phyloP scores from a whole-genome alignment of 2,329 filamentous ascomycete species.

The Penicillium sp. region DNA sequence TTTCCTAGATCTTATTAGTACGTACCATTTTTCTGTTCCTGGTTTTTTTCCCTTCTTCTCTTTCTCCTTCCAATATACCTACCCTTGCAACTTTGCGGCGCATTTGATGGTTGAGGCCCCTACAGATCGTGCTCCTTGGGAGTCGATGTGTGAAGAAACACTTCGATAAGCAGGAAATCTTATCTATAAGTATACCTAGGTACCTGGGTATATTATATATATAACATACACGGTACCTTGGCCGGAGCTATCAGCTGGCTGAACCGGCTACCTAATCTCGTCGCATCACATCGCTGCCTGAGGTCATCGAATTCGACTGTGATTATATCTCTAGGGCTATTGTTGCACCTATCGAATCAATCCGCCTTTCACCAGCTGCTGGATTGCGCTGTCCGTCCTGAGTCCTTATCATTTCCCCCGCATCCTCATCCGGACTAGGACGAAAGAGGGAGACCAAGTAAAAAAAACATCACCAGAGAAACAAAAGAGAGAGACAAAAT shows the following conservation, averaged over 20 bases:
- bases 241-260: not conserved
- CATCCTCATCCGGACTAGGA: not conserved
- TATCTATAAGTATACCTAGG: not conserved
- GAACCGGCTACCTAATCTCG: not conserved
- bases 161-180: not conserved
- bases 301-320: not conserved
- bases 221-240: not conserved
- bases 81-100: not conserved
- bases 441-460: not conserved
- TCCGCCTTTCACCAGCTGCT: not conserved
- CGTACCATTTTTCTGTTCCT: not conserved
- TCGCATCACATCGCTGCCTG: not conserved
- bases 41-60: not conserved
- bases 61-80: not conserved
- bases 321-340: not conserved
- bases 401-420: not conserved
- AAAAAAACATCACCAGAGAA: not conserved
- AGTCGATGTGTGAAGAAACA: constrained; percentile 3
- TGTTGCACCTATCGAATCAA: not conserved
- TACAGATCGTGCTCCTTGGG: constrained; percentile 2
- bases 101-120: not conserved
- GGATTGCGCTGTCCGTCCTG: not conserved
- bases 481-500: not conserved
- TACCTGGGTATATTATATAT: not conserved
- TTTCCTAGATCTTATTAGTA: not conserved